A percentile compares a stretch with the other conserved stretches of the same genome.
These are phyloP conservation scores for Tothia fuscella DNA, from an alignment of 2,329 filamentous ascomycete species.

Conservation along the genomic window DNA sequence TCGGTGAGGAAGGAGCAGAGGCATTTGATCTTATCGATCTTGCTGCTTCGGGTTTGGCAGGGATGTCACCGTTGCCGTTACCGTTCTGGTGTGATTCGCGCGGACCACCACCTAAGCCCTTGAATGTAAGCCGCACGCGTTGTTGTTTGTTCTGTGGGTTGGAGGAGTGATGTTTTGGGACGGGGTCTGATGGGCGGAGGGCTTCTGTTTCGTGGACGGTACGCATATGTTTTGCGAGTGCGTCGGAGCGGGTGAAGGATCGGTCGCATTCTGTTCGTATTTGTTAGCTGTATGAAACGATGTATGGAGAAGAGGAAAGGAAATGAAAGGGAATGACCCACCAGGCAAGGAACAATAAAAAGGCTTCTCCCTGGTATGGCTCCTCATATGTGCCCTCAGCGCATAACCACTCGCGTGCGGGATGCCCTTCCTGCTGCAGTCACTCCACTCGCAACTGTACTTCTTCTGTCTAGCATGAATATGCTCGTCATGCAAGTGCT, in stretches of 20 bases:
- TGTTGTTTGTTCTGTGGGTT: slow-evolving; percentile 35
- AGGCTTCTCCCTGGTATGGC: slow-evolving; percentile 94
- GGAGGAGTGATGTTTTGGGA: slow-evolving; percentile 50
- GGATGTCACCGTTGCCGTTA: slow-evolving; percentile 18
- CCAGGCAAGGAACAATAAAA: slow-evolving; percentile 94
- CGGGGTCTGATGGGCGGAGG: slow-evolving; percentile 60
- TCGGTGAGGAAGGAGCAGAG: slow-evolving; percentile 6
- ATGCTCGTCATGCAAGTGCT: slow-evolving; percentile 67
- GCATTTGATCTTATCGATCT: slow-evolving; percentile 5
- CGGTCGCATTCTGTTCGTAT: slow-evolving; percentile 75
- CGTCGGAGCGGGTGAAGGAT: slow-evolving; percentile 90
- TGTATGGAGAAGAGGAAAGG: not conserved
- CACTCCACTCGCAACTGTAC: slow-evolving; percentile 96
- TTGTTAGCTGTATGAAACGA: not conserved
- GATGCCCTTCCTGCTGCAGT: slow-evolving; percentile 77
- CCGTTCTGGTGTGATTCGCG: slow-evolving; percentile 23
- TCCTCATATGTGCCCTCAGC: slow-evolving; percentile 92
- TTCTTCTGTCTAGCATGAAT: slow-evolving; percentile 90
- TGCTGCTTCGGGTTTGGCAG: slow-evolving; percentile 8
- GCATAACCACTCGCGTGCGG: slow-evolving; percentile 93
- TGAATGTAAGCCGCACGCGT: slow-evolving; percentile 32
- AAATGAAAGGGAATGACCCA: slow-evolving; percentile 30
- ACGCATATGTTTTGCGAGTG: slow-evolving; percentile 94
- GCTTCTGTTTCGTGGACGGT: slow-evolving; percentile 97
- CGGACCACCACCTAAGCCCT: slow-evolving; percentile 18